Evolutionary conservation across 2,329 filamentous ascomycete genomes (phyloP).

Genomic region (Septoria linicola): DNA sequence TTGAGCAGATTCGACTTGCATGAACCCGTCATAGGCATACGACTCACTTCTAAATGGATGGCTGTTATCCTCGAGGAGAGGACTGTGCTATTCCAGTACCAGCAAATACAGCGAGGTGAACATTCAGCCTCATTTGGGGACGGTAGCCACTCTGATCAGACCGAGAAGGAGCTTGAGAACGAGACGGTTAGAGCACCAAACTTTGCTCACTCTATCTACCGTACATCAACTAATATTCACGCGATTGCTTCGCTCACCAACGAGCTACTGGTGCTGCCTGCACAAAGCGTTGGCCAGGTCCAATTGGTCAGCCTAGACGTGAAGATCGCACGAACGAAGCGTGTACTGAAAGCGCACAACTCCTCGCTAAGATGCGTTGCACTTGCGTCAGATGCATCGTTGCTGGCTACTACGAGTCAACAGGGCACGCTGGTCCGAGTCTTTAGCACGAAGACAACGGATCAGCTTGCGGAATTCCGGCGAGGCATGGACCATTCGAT

Average conservation of each 20-base stretch:
- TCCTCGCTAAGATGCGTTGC: conserved; percentile 74
- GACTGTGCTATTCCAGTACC: conserved; percentile 36
- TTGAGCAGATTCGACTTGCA: conserved; percentile 76
- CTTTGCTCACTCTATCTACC: conserved; percentile 60
- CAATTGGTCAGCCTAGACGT: conserved; percentile 73
- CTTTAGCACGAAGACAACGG: conserved; percentile 76
- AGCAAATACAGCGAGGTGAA: conserved; percentile 41
- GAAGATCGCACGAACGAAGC: conserved; percentile 69
- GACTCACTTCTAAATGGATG: conserved; percentile 72
- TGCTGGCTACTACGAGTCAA: conserved; percentile 88
- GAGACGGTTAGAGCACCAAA: conserved; percentile 29
- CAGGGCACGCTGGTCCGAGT: conserved; percentile 88
- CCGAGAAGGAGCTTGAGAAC: neutral
- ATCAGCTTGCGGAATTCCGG: conserved; percentile 78
- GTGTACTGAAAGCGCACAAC: conserved; percentile 88
- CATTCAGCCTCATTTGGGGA: conserved; percentile 46
- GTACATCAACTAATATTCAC: conserved; percentile 80
- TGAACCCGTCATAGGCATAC: conserved; percentile 76
- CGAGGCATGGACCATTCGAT: conserved; percentile 84
- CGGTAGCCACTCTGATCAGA: conserved; percentile 10
- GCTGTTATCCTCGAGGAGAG: conserved; percentile 64
- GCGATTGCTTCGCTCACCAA: conserved; percentile 77
- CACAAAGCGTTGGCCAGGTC: conserved; percentile 82
- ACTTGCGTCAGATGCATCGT: conserved; percentile 73
- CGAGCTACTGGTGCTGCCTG: conserved; percentile 77